phyloP scores from a whole-genome alignment of 1,284 basidiomycete species.

The Chalciporus sp. region DNA sequence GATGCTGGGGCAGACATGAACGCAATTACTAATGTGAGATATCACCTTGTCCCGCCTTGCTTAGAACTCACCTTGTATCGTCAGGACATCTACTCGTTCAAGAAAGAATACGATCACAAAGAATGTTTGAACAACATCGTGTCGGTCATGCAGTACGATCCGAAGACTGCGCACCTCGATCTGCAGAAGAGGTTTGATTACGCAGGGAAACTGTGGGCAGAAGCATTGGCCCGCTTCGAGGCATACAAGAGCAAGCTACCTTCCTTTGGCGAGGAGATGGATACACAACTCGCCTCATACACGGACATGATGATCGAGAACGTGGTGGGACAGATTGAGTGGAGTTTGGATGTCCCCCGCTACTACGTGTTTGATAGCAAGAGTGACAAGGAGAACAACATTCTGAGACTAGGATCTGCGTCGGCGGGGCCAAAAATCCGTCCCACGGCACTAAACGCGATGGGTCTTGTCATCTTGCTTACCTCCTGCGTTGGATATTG shows the following conservation, averaged over 20 bases:
- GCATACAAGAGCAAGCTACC: slow-evolving; percentile 22
- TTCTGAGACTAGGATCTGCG: slow-evolving; percentile 29
- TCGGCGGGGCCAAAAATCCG: no score
- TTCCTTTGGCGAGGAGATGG: slow-evolving; percentile 15
- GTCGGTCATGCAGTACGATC: slow-evolving; percentile 25
- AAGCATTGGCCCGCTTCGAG: slow-evolving; percentile 24
- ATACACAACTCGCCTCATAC: slow-evolving; percentile 23
- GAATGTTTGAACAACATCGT: slow-evolving; percentile 30
- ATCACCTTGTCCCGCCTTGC: no score
- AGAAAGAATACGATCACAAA: slow-evolving; percentile 30
- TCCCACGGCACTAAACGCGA: no score
- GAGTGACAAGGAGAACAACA: slow-evolving; percentile 22
- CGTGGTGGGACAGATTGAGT: slow-evolving; percentile 30
- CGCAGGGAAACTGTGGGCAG: slow-evolving; percentile 12
- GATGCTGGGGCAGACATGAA: no score
- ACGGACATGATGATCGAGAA: slow-evolving; percentile 30
- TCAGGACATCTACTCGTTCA: slow-evolving; percentile 23
- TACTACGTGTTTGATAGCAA: slow-evolving; percentile 27
- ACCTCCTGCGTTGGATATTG: no score
- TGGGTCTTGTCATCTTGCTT: no score
- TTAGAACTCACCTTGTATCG: no score
- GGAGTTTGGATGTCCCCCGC: slow-evolving; percentile 30
- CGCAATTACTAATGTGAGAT: no score
- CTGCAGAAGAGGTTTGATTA: slow-evolving; percentile 21
- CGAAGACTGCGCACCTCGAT: slow-evolving; percentile 15